Evolutionary conservation across 768 basidiomycete species (phyloP).

Genomic region (Rhizopogon rudus): DNA sequence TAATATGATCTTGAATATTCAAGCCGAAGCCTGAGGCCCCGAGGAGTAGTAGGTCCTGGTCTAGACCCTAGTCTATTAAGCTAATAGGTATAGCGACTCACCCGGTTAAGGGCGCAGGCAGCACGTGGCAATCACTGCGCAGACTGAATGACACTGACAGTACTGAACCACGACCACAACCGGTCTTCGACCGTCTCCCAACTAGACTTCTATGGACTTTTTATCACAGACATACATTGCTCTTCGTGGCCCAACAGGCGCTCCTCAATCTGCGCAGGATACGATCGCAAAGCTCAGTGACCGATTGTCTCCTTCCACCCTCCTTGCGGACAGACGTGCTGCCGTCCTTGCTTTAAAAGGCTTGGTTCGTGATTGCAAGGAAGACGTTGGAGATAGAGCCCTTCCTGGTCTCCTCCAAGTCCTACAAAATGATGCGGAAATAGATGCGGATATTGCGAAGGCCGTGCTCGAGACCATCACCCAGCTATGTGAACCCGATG

Average conservation of each 20-base stretch:
- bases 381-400: constrained; percentile 79
- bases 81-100: no score
- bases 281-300: constrained; percentile 88
- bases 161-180: no score
- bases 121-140: not conserved
- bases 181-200: not conserved
- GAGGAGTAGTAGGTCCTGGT: no score
- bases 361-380: constrained; percentile 84
- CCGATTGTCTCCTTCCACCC: constrained; percentile 82
- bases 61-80: no score
- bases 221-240: constrained; percentile 82
- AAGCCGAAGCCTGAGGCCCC: no score
- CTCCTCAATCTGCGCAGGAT: constrained; percentile 78
- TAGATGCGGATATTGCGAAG: constrained; percentile 90
- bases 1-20: no score
- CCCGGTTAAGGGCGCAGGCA: no score
- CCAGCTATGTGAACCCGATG: constrained; percentile 78
- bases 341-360: constrained; percentile 94
- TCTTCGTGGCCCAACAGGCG: constrained; percentile 76
- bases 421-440: constrained; percentile 80
- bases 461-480: constrained; percentile 88
- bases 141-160: no score
- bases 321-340: constrained; percentile 88
- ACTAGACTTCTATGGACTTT: constrained; percentile 60
- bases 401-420: constrained; percentile 76